Base-by-base conservation (phyloP, 495 filamentous ascomycete genomes). In the Xylona heveae region DNA sequence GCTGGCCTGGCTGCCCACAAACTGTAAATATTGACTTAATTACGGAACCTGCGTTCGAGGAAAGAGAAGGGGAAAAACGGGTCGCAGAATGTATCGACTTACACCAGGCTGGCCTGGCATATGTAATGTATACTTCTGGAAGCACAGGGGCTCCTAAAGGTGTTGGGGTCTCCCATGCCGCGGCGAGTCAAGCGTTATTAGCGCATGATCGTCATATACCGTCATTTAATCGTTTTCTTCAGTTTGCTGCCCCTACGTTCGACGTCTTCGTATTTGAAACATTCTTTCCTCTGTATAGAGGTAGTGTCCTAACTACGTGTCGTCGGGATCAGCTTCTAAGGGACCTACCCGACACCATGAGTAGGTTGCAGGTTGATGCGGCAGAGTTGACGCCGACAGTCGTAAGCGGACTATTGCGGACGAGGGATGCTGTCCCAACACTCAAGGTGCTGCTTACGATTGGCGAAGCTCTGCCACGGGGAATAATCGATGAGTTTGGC, bases 71-170 rank as follows among this genome's bases (percentile, higher is more conserved):
- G n/a, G n/a, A n/a, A n/a, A n/a, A n/a, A n/a, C n/a, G n/a, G n/a
- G n/a, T n/a, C n/a, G n/a, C n/a, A n/a, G n/a, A n/a, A n/a, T n/a
- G n/a, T n/a, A n/a, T n/a, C n/a, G n/a, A n/a, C n/a, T n/a, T n/a
- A n/a, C n/a, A n/a, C n/a, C 38, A 54, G 21, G 20, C 29, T 19
- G 48, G 46, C 9, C 42, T 79, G 5, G 83, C 81, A 12, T 93
- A 91, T 50, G 64, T 93, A 26, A 78, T 92, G 67, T 93, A 91
- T 42, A 93, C 83, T 1, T 82, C 74, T 9, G 83, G 83, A 8
- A 82, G 78, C 4, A 91, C 81, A 0, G 83, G 83, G n/a, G 64
- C 64, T 3, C 83, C 83, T 2, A 93, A 93, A 53, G 83, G 83
- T 0, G 83, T 91, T 2, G 58, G 58, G 0, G 53, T 91, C 20